Percentiles rank a stretch among this genome's conserved stretches.
These are phyloP conservation scores for Grigorovia transvaalensis DNA, from an alignment of 805 yeast species.

Conservation along the genomic window DNA sequence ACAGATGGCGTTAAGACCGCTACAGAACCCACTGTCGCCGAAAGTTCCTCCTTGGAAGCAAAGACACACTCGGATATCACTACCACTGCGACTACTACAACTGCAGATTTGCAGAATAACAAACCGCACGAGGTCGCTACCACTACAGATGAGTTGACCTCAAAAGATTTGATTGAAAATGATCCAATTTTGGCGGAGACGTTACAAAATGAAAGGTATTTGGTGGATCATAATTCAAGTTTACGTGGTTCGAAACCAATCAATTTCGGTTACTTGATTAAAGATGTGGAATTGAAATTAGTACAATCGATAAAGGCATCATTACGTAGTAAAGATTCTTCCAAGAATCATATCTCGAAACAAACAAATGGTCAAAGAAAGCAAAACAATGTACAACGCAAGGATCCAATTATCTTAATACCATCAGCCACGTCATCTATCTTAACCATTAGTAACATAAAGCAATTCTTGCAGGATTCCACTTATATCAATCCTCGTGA, in stretches of 20 bases:
- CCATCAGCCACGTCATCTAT: conserved; percentile 76
- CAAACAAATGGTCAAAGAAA: neutral
- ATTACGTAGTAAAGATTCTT: conserved; percentile 13
- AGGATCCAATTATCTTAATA: conserved; percentile 62
- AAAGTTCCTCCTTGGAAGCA: no score
- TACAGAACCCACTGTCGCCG: no score
- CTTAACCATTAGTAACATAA: conserved; percentile 53
- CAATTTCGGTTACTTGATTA: conserved; percentile 56
- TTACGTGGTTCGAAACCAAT: conserved; percentile 57
- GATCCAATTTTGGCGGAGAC: conserved; percentile 27
- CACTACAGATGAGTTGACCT: no score
- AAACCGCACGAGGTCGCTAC: no score
- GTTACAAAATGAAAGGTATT: conserved; percentile 35
- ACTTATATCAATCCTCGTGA: conserved; percentile 44
- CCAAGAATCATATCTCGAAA: conserved; percentile 17
- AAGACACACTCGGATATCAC: no score
- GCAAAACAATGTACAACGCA: conserved; percentile 5
- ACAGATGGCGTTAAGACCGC: neutral
- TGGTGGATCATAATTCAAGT: conserved; percentile 49
- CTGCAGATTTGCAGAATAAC: no score
- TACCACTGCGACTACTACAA: no score
- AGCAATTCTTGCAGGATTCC: conserved; percentile 65
- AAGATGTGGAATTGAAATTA: conserved; percentile 53
- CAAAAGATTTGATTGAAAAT: conserved; percentile 6
- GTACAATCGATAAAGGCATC: conserved; percentile 40